phyloP scores from a whole-genome alignment of 164 flowering plant species.

The Chloranthus sessilifolius region DNA sequence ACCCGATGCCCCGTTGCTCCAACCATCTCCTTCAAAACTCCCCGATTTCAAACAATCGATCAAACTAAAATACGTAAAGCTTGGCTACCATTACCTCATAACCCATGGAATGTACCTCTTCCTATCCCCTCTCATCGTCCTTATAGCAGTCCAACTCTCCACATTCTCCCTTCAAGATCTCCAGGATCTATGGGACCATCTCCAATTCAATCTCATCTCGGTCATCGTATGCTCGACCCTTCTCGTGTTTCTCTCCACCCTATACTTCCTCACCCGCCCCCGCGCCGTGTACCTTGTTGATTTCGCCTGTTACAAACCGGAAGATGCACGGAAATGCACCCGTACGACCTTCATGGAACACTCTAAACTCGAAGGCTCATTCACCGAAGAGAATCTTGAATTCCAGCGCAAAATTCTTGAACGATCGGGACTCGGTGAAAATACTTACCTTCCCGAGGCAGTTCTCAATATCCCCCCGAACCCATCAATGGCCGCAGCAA shows the following conservation, averaged over 20 bases:
- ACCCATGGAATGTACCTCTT: constrained; percentile 59
- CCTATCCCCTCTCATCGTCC: constrained; percentile 37
- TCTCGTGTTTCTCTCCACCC: constrained; percentile 54
- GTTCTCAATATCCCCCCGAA: constrained; percentile 65
- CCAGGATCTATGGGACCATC: constrained; percentile 45
- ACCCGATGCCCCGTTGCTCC: no score
- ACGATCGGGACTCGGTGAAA: constrained; percentile 67
- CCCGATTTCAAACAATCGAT: constrained; percentile 56
- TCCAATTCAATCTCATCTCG: constrained; percentile 48
- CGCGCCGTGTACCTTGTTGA: constrained; percentile 66
- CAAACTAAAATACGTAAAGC: constrained; percentile 60
- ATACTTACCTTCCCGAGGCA: constrained; percentile 64
- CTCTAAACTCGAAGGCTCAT: constrained; percentile 31
- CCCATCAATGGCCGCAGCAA: constrained; percentile 69
- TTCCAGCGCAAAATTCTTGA: constrained; percentile 63
- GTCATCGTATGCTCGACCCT: constrained; percentile 46
- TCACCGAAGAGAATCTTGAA: constrained; percentile 44
- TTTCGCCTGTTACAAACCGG: constrained; percentile 73
- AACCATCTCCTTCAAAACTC: no score
- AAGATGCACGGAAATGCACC: constrained; percentile 55
- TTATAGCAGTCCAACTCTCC: constrained; percentile 51
- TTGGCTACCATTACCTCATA: constrained; percentile 58
- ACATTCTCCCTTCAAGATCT: constrained; percentile 51
- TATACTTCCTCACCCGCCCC: constrained; percentile 69
- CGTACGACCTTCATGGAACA: constrained; percentile 58